Base-by-base conservation (phyloP, 768 basidiomycete genomes). In the Mycena albidolilacea region DNA sequence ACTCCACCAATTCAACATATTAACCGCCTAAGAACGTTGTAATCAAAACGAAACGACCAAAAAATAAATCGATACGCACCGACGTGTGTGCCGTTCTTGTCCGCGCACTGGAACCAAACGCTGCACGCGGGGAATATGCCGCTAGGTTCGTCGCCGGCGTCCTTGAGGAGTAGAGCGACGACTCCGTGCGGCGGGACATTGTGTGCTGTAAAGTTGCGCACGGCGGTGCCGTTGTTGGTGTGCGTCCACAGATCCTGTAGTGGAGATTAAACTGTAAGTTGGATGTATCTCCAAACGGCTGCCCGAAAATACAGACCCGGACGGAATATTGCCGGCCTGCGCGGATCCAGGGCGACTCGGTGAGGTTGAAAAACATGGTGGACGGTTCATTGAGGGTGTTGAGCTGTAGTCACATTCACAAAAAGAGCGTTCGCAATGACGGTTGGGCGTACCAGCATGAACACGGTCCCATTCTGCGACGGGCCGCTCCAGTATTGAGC, bases 401-500 rank as follows among this genome's bases (percentile, higher is more conserved):
- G 50, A 91, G 81, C 90, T 91, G 60, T 14, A 50, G 19, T 61
- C n/a, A 50, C 8, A 39, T 66, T 5, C 41, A 12, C 50, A 62
- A 5, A 57, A 7, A 57, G 58, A 58, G 52, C 43, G 41, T 46
- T 21, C 58, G 10, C 11, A 12, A 19, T 54, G 37, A 19, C 48
- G 23, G 38, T 30, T 9, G 55, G 15, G 59, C 87, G 54, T 75
- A 91, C 91, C 15, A 92, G 84, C 91, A 92, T 92, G 78, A 92
- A 83, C 0, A 91, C 85, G 0, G 88, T 90, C 41, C 90, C 91
- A 55, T 90, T 87, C 72, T 90, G 84, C 55, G 86, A 85, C 43
- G 86, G 85, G 3, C 91, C 91, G 67, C 90, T 91, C 90, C 90
- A 92, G 80, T 87, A 92, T 62, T 90, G 88, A 2, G 91, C 90